Evolutionary conservation across 129 eudicot species (phyloP), one percentile per base, ranked within the genome.

Genomic region (Centella asiatica): DNA sequence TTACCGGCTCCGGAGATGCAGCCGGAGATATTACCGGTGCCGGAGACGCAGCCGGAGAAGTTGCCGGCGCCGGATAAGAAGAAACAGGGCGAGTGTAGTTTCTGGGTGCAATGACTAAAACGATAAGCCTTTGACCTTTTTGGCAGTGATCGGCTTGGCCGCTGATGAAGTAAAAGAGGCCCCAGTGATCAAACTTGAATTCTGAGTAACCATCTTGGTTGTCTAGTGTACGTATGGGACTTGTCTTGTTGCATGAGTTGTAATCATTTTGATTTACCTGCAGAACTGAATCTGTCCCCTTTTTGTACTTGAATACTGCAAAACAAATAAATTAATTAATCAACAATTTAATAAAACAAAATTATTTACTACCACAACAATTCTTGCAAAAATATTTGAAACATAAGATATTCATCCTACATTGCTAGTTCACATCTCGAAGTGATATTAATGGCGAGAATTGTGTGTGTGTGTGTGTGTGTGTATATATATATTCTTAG

Each of bases 81-180:
- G 68, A 60, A 0, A 73, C 23, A 59, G 28, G 24, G 25, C 5
- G 63, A 39, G 26, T 0, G 49, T 24, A 40, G 57, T 60, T 36
- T 27, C 72, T 69, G 0, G 67, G 69, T 17, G 83, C 72, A 69
- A 84, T 54, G 60, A 87, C 88, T 8, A 78, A 54, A 8, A 79
- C 57, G 32, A 50, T 44, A 18, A 88, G 50, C 64, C 79, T 88
- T 45, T 84, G 66, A 19, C 96, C 94, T 3, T 74, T 75, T 39
- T 78, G 68, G 40, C 96, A 88, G 42, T 72, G 69, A 11, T 76
- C 67, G 9, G 36, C 69, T 1, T 77, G 72, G 1, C 96, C 96
- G 22, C 94, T 88, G 34, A 88, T 84, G 75, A 88, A 88, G 65
- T 67, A 84, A 14, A 78, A 84, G 0, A 80, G 84, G 23, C 96